Evolutionary conservation across 2,329 filamentous ascomycete species (phyloP).

Genomic region (Thielaviopsis ethacetica): DNA sequence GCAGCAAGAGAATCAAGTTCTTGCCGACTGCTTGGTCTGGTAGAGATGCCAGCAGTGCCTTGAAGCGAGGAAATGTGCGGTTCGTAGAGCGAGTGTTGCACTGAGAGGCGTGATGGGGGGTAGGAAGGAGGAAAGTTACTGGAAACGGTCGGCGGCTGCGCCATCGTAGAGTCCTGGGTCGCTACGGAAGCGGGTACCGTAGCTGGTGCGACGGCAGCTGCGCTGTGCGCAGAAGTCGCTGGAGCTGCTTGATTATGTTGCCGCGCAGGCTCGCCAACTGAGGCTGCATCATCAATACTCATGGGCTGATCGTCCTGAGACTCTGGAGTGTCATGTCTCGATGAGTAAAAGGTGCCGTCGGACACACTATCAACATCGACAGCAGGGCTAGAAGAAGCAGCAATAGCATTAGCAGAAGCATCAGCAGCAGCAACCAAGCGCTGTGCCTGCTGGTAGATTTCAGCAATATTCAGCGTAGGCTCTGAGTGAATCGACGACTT

Average conservation of each 20-base stretch:
- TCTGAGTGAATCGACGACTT: conserved; percentile 20
- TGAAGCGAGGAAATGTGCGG: conserved; percentile 2
- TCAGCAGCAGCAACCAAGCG: conserved; percentile 41
- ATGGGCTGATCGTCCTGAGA: conserved; percentile 19
- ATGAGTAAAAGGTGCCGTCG: conserved; percentile 91
- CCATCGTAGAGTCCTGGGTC: conserved; percentile 3
- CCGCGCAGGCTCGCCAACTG: conserved; percentile 5
- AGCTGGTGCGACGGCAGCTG: not conserved
- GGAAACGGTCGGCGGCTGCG: conserved; percentile 4
- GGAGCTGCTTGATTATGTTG: not conserved
- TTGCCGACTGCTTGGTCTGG: not conserved
- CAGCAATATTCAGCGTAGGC: conserved; percentile 46
- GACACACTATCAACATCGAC: conserved; percentile 36
- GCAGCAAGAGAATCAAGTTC: not conserved
- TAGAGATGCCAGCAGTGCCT: not conserved
- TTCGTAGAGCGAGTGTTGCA: conserved; percentile 2
- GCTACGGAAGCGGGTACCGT: conserved; percentile 1
- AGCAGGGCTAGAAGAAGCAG: conserved; percentile 33
- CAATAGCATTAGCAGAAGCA: conserved; percentile 5
- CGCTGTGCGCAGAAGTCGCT: not conserved
- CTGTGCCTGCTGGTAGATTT: conserved; percentile 56
- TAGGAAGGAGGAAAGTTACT: conserved; percentile 10
- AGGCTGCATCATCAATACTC: conserved; percentile 10
- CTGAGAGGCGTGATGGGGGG: conserved; percentile 1
- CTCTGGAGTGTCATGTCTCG: conserved; percentile 66